Evolutionary conservation across 2,329 filamentous ascomycete species (phyloP), one percentile per base, ranked within the genome.

Genomic region (Aureobasidium sp.): DNA sequence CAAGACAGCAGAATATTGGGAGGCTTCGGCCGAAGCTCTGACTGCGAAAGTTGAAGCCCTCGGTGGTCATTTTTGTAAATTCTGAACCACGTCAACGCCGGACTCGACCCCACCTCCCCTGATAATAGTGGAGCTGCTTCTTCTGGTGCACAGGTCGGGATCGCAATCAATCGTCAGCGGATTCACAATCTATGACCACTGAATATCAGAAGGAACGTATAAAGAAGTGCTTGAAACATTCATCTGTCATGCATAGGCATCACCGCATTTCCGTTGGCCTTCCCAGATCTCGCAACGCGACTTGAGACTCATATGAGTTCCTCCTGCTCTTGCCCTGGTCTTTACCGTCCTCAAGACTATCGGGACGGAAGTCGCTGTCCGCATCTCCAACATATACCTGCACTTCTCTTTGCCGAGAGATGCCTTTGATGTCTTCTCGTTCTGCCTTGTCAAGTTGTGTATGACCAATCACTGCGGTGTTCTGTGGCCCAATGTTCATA

Each of bases 351-450:
- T 58, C 55, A 7, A 46, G 37, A 37, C 55, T 58, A 2, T 47
- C 42, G 8, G 27, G 37, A 5, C 20, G 41, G 23, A 37, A 58
- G 12, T 61, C 48, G 37, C 47, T 53, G 10, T 61, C 48, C 12
- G 48, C 52, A 36, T 61, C 58, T 37, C 47, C 58, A 2, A 61
- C 48, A 36, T 42, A 53, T 10, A 61, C 48, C 23, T 53, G 47
- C 6, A 61, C 58, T 15, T 61, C 58, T 20, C 23, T 53, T 39
- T 61, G 47, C 2, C 58, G 37, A 17, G 36, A 44, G 10, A 61
- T 61, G 15, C 47, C 58, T 53, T 53, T 26, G 37, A 61, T 61
- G 37, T 46, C 36, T 61, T 61, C 26, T 27, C 48, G 37, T 20
- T 61, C 13, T 13, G 5, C 5, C 4, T 52, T 15, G 26, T 61